Evolutionary conservation across 1,139 yeast species (phyloP).

Genomic region (Debaryomyces nepalensis): DNA sequence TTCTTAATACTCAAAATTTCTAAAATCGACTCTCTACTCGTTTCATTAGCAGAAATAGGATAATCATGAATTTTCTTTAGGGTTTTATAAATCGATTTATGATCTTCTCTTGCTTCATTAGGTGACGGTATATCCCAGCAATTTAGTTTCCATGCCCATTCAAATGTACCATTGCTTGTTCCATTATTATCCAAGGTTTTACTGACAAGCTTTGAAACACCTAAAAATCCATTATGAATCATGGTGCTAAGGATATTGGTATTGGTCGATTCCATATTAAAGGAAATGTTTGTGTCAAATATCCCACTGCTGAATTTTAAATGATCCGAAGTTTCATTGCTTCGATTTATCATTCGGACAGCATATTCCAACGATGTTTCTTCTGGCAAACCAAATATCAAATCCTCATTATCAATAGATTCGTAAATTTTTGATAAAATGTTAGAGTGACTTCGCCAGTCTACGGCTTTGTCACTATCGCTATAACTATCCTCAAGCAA

Average conservation of each 20-base stretch:
- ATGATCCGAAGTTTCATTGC: slow-evolving; percentile 41
- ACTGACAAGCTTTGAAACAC: slow-evolving; percentile 47
- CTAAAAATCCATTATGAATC: slow-evolving; percentile 51
- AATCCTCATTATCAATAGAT: slow-evolving; percentile 61
- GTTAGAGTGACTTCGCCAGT: slow-evolving; percentile 20
- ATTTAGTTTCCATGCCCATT: slow-evolving; percentile 73
- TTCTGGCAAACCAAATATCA: slow-evolving; percentile 65
- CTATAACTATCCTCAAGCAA: slow-evolving; percentile 56
- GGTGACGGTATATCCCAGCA: slow-evolving; percentile 70
- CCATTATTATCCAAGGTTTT: slow-evolving; percentile 16
- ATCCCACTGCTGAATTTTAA: slow-evolving; percentile 61
- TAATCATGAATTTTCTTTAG: slow-evolving; percentile 47
- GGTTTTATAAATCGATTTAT: slow-evolving; percentile 51
- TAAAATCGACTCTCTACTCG: slow-evolving; percentile 26
- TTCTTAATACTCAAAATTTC: slow-evolving; percentile 23
- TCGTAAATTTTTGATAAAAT: slow-evolving; percentile 48
- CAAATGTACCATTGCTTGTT: slow-evolving; percentile 25
- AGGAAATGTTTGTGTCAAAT: slow-evolving; percentile 50
- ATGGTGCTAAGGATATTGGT: slow-evolving; percentile 40
- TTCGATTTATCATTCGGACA: slow-evolving; percentile 41
- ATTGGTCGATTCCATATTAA: slow-evolving; percentile 19
- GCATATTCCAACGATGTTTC: slow-evolving; percentile 58
- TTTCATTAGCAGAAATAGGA: slow-evolving; percentile 21
- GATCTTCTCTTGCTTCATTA: slow-evolving; percentile 32
- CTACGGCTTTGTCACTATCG: slow-evolving; percentile 10